Percentiles rank a stretch among this genome's conserved stretches.
Evolutionary conservation across 768 basidiomycete genomes (phyloP).

Genomic region (Sporobolomyces roseus): DNA sequence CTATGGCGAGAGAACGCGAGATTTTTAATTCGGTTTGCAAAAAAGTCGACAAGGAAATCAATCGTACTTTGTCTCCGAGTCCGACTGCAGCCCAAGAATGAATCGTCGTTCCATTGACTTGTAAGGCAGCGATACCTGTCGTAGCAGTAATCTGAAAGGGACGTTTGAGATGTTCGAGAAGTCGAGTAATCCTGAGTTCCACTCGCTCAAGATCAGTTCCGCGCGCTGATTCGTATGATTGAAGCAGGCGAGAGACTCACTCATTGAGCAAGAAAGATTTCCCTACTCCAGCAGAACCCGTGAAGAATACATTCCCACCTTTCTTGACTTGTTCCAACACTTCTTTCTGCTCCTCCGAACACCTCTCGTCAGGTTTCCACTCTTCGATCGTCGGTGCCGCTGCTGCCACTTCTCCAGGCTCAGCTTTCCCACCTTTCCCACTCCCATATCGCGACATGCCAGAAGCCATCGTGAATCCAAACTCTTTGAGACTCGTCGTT

Average conservation of each 20-base stretch:
- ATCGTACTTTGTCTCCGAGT: conserved; percentile 60
- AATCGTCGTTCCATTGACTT: conserved; percentile 89
- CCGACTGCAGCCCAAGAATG: conserved; percentile 94
- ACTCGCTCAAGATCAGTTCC: background rate
- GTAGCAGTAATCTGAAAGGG: conserved; percentile 69
- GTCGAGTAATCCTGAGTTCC: conserved; percentile 15
- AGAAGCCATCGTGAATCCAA: conserved; percentile 23
- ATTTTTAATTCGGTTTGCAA: no score
- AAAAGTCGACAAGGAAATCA: background rate
- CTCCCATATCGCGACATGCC: conserved; percentile 29
- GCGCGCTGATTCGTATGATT: background rate
- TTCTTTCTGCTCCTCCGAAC: conserved; percentile 65
- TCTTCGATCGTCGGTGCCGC: background rate
- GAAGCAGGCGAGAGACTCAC: background rate
- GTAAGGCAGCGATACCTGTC: conserved; percentile 94
- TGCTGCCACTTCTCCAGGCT: background rate
- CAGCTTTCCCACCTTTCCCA: conserved; percentile 21
- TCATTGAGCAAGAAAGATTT: conserved; percentile 48
- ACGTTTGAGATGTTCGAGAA: conserved; percentile 22
- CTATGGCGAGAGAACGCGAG: no score
- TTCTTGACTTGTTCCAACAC: conserved; percentile 64
- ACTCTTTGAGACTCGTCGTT: no score
- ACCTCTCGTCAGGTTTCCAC: conserved; percentile 29
- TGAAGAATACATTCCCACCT: conserved; percentile 60
- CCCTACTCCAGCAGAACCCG: conserved; percentile 47